Conservation (phyloP, 129 eudicot genomes). For the Centella asiatica region DNA sequence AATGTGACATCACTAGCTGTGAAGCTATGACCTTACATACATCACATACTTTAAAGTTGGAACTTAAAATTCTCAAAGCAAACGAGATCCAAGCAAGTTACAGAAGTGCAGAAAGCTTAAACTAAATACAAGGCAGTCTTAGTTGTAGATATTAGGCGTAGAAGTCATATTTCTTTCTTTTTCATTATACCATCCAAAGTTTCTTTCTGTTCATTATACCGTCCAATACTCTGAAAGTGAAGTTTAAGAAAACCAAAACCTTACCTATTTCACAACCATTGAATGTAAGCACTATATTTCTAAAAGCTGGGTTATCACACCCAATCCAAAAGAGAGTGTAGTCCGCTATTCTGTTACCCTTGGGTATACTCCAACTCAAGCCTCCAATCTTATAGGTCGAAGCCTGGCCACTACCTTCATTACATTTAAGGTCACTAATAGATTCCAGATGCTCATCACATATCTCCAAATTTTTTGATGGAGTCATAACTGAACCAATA, state of each 20-base stretch:
- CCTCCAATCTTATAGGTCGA: slow-evolving; percentile 63
- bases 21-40: no score
- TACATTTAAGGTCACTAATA: slow-evolving; percentile 13
- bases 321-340: slow-evolving; percentile 85
- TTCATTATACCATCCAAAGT: background rate
- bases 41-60: no score
- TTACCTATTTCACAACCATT: slow-evolving; percentile 86
- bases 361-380: slow-evolving; percentile 55
- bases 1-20: no score
- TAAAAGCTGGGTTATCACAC: slow-evolving; percentile 72
- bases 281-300: slow-evolving; percentile 70
- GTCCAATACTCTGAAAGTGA: background rate
- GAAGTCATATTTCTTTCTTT: background rate
- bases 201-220: no score
- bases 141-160: background rate
- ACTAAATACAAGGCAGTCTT: background rate
- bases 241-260: background rate
- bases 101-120: background rate
- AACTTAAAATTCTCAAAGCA: background rate
- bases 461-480: slow-evolving; percentile 24
- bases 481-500: slow-evolving; percentile 38
- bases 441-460: slow-evolving; percentile 21
- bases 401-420: slow-evolving; percentile 30
- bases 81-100: background rate
- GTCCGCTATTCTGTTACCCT: slow-evolving; percentile 56